Base-by-base conservation (phyloP, 2,329 filamentous ascomycete genomes). In the Dothideomycetes sp. region DNA sequence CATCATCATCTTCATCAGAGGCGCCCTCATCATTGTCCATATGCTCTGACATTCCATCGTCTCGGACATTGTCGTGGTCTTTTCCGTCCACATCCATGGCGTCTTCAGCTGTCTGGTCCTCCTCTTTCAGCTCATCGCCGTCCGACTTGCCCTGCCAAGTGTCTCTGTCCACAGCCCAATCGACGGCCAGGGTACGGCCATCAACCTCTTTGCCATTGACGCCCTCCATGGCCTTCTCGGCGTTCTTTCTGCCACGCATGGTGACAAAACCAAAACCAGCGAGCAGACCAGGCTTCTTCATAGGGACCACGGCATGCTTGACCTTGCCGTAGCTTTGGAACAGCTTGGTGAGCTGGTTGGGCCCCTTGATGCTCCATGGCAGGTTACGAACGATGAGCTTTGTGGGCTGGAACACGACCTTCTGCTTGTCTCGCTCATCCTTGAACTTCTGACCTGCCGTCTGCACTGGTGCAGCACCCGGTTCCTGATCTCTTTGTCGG, bases 101-200 rank as follows among this genome's bases (percentile, higher is more conserved):
- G n/a, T 46, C 46, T 11, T 48, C 47, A 38, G 37, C 42, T 34
- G 40, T 41, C 37, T 42, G 12, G 1, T 65, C 59, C 5, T 57
- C 64, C 2, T 70, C 65, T 4, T 57, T 58, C 27, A 63, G 64
- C 2, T 70, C 65, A 4, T 61, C 55, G 22, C 58, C 52, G 17
- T 58, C 55, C 4, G 59, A 52, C 5, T 49, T 48, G 3, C 41
- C 54, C 38, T 55, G 58, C 86, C 86, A 98, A 5, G 81, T 78
- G 31, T 80, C 73, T 65, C 93, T 94, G 45, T 95, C 86, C 3
- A 96, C 87, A 22, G 93, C 89, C 85, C 86, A 98, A 63, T 98
- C 91, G 5, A 98, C 91, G 19, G 89, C 91, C 45, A 98, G 62
- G 7, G 80, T 82, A 52, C 91, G 75, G 2, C 88, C 91, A 57